These are phyloP conservation scores for Aspergillus sp. DNA, from an alignment of 2,329 filamentous ascomycete species.

Conservation along the genomic window DNA sequence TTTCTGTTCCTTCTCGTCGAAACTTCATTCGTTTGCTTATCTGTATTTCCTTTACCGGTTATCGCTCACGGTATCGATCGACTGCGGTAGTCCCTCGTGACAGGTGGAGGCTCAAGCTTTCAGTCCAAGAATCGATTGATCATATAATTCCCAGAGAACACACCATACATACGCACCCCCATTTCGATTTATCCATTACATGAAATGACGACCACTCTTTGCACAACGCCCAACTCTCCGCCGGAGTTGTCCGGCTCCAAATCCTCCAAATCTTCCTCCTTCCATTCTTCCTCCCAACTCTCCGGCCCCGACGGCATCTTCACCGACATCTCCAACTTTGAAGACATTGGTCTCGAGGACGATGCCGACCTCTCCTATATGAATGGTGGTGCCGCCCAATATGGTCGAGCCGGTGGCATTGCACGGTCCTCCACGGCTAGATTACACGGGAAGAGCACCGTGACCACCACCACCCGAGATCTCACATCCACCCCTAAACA, in stretches of 20 bases:
- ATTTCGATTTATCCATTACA: conserved; percentile 8
- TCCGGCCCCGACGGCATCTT: conserved; percentile 65
- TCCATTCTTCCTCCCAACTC: conserved; percentile 69
- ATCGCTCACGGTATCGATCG: too few species aligned
- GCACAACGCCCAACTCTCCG: conserved; percentile 60
- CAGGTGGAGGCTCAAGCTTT: too few species aligned
- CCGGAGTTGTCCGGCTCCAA: conserved; percentile 79
- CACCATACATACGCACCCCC: background rate
- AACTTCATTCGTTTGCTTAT: too few species aligned
- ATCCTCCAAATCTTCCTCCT: conserved; percentile 86
- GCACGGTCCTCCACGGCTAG: conserved; percentile 21
- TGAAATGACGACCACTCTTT: conserved; percentile 42
- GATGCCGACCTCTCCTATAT: conserved; percentile 45
- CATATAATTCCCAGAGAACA: too few species aligned
- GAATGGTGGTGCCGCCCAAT: conserved; percentile 23
- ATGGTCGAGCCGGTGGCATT: conserved; percentile 20
- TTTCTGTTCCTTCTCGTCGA: too few species aligned
- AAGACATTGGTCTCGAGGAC: conserved; percentile 85
- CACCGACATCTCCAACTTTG: conserved; percentile 76
- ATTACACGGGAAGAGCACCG: conserved; percentile 11
- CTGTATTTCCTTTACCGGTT: too few species aligned
- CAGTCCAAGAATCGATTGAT: too few species aligned
- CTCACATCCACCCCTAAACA: conserved; percentile 25
- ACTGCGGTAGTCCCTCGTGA: too few species aligned
- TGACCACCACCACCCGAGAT: conserved; percentile 25